Base-by-base conservation (phyloP, 2,329 filamentous ascomycete species). In the Coniosporium tulheliwenetii region DNA sequence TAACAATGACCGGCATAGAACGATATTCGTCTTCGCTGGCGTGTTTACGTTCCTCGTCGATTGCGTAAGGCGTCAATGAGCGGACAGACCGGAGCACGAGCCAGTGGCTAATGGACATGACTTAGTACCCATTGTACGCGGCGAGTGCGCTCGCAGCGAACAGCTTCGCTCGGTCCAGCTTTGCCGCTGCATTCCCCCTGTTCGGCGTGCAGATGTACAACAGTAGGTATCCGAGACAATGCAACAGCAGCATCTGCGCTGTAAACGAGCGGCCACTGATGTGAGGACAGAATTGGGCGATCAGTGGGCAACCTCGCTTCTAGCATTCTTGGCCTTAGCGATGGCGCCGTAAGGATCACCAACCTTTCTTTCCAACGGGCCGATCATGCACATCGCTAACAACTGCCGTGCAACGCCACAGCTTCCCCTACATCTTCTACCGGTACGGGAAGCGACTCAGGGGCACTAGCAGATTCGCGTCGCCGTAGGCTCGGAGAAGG, bases 11-110 rank as follows among this genome's bases (percentile, higher is more conserved):
- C 2, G 49, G 48, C 41, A 48, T 44, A 47, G 44, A 33, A 56
- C 52, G 41, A 72, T 93, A 44, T 72, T 93, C 43, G 76, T 81
- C 29, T 95, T 85, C 60, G 79, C 76, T 42, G 85, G 85, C 40
- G 76, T 93, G 48, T 94, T 93, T 59, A 93, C 85, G 10, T 94
- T 93, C 62, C 65, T 93, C 47, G 85, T 89, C 9, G 75, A 79
- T 49, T 62, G 59, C 48, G 63, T 67, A 52, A 55, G 37, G n/a
- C 13, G 62, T 61, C 30, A 35, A 30, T 30, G 16, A 37, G 12
- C 36, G 36, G 36, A 37, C 36, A 26, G 19, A 26, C 19, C 2
- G 36, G 10, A 15, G 13, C 13, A 37, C 39, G 13, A 36, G 39
- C 40, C 9, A 15, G 12, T 39, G 36, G 39, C 12, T n/a, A 8